These are phyloP conservation scores for Lactarius akahatsu DNA, from an alignment of 768 basidiomycete genomes.

Conservation along the genomic window DNA sequence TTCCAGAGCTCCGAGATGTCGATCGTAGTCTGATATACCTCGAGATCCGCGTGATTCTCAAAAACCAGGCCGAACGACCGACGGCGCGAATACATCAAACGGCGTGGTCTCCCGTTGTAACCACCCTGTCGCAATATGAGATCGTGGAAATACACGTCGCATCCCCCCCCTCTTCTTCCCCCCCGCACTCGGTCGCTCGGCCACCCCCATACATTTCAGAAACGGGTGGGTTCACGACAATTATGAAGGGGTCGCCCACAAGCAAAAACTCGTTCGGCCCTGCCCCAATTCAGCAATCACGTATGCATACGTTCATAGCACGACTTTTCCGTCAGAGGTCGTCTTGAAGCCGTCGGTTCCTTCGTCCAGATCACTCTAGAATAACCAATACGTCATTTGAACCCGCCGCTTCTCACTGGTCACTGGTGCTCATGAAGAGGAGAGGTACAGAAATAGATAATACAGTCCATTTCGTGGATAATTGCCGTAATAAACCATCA, in stretches of 20 bases:
- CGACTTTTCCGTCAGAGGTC: conserved; percentile 6
- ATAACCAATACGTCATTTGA: too few relatives aligned
- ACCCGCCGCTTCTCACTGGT: too few relatives aligned
- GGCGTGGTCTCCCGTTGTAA: conserved; percentile 32
- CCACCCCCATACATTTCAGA: conserved; percentile 20
- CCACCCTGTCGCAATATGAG: conserved; percentile 32
- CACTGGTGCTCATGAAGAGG: too few relatives aligned
- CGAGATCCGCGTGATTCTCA: conserved; percentile 31
- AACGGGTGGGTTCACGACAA: not conserved
- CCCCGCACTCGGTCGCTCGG: conserved; percentile 4
- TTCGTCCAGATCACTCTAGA: too few relatives aligned
- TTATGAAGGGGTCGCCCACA: not conserved
- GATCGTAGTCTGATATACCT: conserved; percentile 29
- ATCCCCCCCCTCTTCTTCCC: conserved; percentile 1
- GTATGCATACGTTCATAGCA: not conserved
- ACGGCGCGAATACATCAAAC: conserved; percentile 31
- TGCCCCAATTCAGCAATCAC: not conserved
- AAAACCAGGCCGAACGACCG: conserved; percentile 15
- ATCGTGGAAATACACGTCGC: conserved; percentile 33
- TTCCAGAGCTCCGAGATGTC: conserved; percentile 29
- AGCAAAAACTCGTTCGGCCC: not conserved
- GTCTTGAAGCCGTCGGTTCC: not conserved
- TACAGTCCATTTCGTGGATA: too few relatives aligned
- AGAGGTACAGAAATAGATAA: too few relatives aligned
- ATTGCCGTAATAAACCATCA: too few relatives aligned